These are phyloP conservation scores for Podaxis carcinomalis DNA, from an alignment of 768 basidiomycete genomes.

Conservation along the genomic window DNA sequence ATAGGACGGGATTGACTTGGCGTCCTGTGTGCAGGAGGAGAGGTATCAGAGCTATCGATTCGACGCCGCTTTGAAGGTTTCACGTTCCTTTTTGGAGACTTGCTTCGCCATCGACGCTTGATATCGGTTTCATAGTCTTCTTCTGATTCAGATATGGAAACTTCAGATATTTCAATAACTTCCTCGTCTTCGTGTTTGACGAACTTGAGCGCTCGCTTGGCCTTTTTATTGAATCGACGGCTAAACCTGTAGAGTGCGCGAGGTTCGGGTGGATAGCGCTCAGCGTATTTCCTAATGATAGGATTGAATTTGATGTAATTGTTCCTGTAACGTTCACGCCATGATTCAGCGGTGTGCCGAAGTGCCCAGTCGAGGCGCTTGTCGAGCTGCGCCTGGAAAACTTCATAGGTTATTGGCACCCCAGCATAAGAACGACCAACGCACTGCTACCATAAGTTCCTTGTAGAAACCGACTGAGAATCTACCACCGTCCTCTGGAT, in stretches of 20 bases:
- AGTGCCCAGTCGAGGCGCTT: constrained; percentile 31
- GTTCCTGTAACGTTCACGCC: constrained; percentile 45
- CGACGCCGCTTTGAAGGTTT: background rate
- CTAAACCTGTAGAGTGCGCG: constrained; percentile 15
- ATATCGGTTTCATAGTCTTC: background rate
- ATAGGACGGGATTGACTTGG: background rate
- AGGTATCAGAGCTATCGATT: background rate
- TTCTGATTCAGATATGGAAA: background rate
- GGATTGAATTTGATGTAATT: constrained; percentile 27
- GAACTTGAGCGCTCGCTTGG: background rate
- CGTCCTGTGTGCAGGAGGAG: background rate
- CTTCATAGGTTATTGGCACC: background rate
- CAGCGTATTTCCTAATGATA: constrained; percentile 23
- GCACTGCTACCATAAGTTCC: constrained; percentile 25
- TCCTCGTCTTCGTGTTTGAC: constrained; percentile 6
- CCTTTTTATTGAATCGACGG: constrained; percentile 18
- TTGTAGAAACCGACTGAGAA: constrained; percentile 30
- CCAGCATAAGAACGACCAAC: constrained; percentile 12
- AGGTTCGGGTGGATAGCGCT: constrained; percentile 24
- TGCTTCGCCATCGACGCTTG: background rate
- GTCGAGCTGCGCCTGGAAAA: constrained; percentile 15
- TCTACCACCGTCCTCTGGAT: constrained; percentile 35
- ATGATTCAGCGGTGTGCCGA: constrained; percentile 42
- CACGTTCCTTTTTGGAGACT: background rate
- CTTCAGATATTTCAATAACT: constrained; percentile 9